These are phyloP conservation scores for Coleophoma eucalyptorum DNA, from an alignment of 2,329 filamentous ascomycete genomes.

Conservation along the genomic window DNA sequence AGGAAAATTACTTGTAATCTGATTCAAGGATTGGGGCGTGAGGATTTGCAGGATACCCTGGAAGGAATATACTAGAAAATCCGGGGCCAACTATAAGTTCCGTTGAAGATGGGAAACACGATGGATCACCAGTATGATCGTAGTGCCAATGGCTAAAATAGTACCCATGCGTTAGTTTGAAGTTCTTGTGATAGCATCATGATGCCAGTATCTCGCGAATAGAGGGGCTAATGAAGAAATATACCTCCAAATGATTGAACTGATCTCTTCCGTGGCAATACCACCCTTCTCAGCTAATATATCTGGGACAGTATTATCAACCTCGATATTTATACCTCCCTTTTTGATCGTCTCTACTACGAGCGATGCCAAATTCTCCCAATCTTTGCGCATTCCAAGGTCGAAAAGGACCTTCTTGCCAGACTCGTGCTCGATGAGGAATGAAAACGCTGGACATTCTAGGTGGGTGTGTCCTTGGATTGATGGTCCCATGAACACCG, in stretches of 20 bases:
- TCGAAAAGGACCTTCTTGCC: slow-evolving; percentile 23
- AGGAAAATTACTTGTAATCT: no score
- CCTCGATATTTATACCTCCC: slow-evolving; percentile 17
- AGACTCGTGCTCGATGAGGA: slow-evolving; percentile 11
- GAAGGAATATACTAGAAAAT: no score
- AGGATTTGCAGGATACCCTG: no score
- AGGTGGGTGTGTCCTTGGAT: slow-evolving; percentile 3
- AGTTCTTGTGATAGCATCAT: no score
- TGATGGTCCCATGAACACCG: slow-evolving; percentile 3
- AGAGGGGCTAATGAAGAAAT: slow-evolving; percentile 1
- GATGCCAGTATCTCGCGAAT: no score
- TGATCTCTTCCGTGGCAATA: slow-evolving; percentile 26
- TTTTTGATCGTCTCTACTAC: slow-evolving; percentile 16
- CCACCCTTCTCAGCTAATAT: slow-evolving; percentile 30
- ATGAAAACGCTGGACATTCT: slow-evolving; percentile 4
- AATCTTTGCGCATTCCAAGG: slow-evolving; percentile 27
- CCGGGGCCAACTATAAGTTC: no score
- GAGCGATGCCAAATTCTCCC: slow-evolving; percentile 21
- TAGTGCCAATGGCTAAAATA: no score
- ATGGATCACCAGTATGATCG: no score
- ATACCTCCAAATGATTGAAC: slow-evolving; percentile 29
- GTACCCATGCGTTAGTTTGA: no score
- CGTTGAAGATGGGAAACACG: no score
- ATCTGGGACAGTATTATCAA: slow-evolving; percentile 24
- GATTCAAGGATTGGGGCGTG: no score